Base-by-base conservation (phyloP, 1,284 basidiomycete species). In the Boletus mariae region DNA sequence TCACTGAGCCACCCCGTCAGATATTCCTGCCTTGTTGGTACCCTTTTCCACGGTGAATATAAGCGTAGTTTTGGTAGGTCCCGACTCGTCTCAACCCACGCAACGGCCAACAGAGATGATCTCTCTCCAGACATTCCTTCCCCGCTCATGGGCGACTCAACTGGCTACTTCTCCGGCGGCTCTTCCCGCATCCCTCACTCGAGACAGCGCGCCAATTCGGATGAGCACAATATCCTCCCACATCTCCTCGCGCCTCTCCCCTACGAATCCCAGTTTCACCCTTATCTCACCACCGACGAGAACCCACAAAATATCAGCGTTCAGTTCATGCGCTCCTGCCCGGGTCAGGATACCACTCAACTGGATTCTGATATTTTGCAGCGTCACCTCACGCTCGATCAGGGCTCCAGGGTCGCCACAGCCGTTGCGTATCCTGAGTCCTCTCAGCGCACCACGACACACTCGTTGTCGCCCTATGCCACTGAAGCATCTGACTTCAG, bases 21-120 rank as follows among this genome's bases (percentile, higher is more conserved):
- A 42, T 35, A 46, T 56, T 43, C 50, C 52, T 35, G 32, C 37
- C 57, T 60, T 54, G 51, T 61, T 40, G 17, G 61, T 54, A 4
- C 56, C 54, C 55, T 67, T 70, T 67, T 68, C 66, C 68, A 67
- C 66, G 66, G 55, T 65, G 47, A 57, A 66, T 53, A 61, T 58
- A 49, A 56, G 53, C 52, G 45, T 51, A 51, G 49, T 47, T 64
- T 57, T 55, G 58, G 68, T 67, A 53, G 49, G 68, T 65, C 25
- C 29, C 42, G 5, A 37, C 52, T 41, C 49, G 46, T 45, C 53
- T 57, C 49, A 37, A 49, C 53, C 47, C 35, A 28, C 47, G 38
- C 35, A n/a, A 47, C 43, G 53, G 9, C 52, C 49, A 8, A 61
- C 57, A 61, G 17, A 12, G 46, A 67, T 69, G 67, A 68, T 59